Conservation (phyloP, 495 filamentous ascomycete genomes). For the Trichoderma erinaceum region DNA sequence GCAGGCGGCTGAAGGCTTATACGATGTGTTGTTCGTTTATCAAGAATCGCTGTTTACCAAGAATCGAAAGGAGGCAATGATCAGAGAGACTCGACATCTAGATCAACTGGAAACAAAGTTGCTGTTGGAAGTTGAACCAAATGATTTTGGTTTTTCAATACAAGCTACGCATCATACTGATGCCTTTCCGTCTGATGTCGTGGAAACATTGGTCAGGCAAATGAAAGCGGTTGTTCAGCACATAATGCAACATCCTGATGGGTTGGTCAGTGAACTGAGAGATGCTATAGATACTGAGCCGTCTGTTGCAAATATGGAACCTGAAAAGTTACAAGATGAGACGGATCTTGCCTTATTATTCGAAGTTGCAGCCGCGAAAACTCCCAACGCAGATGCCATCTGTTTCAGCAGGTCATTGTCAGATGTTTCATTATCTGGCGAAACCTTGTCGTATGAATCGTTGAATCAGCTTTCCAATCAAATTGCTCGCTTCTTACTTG, state of each 20-base stretch:
- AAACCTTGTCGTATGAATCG: conserved; percentile 52
- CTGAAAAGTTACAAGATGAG: conserved; percentile 14
- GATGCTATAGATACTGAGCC: conserved; percentile 25
- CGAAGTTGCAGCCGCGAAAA: conserved; percentile 42
- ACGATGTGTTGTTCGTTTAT: conserved; percentile 70
- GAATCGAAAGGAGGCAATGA: conserved; percentile 22
- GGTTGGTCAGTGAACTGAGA: conserved; percentile 24
- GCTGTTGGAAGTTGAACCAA: conserved; percentile 64
- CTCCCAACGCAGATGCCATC: conserved; percentile 51
- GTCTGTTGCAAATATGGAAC: conserved; percentile 47
- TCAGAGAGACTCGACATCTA: conserved; percentile 46
- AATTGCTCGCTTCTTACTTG: conserved; percentile 53
- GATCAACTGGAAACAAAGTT: conserved; percentile 71
- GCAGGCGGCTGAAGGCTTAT: conserved; percentile 44
- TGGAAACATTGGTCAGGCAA: conserved; percentile 39
- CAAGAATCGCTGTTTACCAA: conserved; percentile 57
- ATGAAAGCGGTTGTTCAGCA: conserved; percentile 31
- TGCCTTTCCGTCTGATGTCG: conserved; percentile 39
- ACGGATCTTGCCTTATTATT: conserved; percentile 45
- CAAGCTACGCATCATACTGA: conserved; percentile 48
- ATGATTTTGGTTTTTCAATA: conserved; percentile 42
- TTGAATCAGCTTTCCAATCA: conserved; percentile 57
- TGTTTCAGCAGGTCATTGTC: conserved; percentile 48
- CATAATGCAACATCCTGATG: conserved; percentile 33
- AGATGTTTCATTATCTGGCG: conserved; percentile 23